phyloP scores from a whole-genome alignment of 495 filamentous ascomycete species.

The Aspergillus saccharolyticus region DNA sequence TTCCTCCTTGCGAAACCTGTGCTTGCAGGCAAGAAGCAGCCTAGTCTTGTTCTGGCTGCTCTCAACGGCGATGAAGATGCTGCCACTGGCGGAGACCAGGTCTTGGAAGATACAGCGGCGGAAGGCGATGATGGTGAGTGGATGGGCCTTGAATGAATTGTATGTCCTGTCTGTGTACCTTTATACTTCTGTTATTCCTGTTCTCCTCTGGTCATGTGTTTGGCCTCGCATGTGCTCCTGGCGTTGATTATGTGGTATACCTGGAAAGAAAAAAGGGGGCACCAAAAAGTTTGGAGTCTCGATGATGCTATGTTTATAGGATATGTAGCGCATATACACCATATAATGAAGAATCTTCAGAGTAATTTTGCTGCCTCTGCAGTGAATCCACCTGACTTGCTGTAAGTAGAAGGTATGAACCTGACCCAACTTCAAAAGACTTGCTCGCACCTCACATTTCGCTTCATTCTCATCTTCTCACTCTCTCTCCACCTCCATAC shows the following conservation, averaged over 20 bases:
- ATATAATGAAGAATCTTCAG: background rate
- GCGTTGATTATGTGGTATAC: conserved; percentile 37
- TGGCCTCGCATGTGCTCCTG: conserved; percentile 41
- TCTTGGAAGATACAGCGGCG: conserved; percentile 31
- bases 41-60: conserved; percentile 22
- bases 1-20: conserved; percentile 59
- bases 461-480: too few relatives aligned
- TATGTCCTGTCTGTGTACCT: conserved; percentile 20
- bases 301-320: conserved; percentile 17
- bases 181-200: conserved; percentile 8
- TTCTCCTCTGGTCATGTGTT: conserved; percentile 6
- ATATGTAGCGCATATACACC: conserved; percentile 1
- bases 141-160: conserved; percentile 39
- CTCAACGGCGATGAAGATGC: conserved; percentile 21
- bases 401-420: too few relatives aligned
- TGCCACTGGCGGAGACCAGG: conserved; percentile 24
- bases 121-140: conserved; percentile 35
- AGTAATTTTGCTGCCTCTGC: background rate
- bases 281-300: conserved; percentile 24
- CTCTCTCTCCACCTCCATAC: too few relatives aligned
- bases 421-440: too few relatives aligned
- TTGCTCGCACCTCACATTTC: background rate
- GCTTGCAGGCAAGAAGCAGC: conserved; percentile 31
- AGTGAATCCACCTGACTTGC: background rate
- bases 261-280: conserved; percentile 21